Conservation (phyloP, 768 basidiomycete genomes). For the Tricholoma terreum region DNA sequence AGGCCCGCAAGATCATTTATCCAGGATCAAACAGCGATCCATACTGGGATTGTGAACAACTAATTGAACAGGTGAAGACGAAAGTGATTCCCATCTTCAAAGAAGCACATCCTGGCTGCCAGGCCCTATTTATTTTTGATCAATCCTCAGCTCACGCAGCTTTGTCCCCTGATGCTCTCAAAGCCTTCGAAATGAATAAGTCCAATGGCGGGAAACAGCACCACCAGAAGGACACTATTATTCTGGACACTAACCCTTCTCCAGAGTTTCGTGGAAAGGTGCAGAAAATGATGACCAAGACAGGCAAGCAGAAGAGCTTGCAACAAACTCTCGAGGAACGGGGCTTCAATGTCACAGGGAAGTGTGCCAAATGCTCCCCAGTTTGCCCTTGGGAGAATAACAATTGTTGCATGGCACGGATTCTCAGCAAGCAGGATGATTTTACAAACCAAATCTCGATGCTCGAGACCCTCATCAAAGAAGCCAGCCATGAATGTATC, state of each 20-base stretch:
- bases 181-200: slow-evolving; percentile 31
- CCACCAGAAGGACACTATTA: slow-evolving; percentile 21
- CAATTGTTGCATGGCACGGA: slow-evolving; percentile 37
- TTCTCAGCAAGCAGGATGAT: too few species aligned
- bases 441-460: slow-evolving; percentile 33
- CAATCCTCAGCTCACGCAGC: too few species aligned
- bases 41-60: slow-evolving; percentile 34
- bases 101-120: slow-evolving; percentile 20
- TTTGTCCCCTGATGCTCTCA: slow-evolving; percentile 27
- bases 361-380: slow-evolving; percentile 34
- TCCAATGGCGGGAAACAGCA: slow-evolving; percentile 26
- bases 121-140: too few species aligned
- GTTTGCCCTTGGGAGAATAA: slow-evolving; percentile 34
- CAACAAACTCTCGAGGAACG: too few species aligned
- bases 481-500: slow-evolving; percentile 24
- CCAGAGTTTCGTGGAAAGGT: slow-evolving; percentile 18
- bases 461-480: slow-evolving; percentile 29
- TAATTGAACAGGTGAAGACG: too few species aligned
- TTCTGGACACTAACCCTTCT: slow-evolving; percentile 26
- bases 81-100: slow-evolving; percentile 32
- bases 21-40: too few species aligned
- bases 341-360: slow-evolving; percentile 17
- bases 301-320: slow-evolving; percentile 36
- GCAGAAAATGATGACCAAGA: slow-evolving; percentile 34
- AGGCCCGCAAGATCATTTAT: too few species aligned